Evolutionary conservation across 352 stramenopile genomes (phyloP), one percentile per base, ranked within the genome.

Genomic region (Phytophthora sojae): DNA sequence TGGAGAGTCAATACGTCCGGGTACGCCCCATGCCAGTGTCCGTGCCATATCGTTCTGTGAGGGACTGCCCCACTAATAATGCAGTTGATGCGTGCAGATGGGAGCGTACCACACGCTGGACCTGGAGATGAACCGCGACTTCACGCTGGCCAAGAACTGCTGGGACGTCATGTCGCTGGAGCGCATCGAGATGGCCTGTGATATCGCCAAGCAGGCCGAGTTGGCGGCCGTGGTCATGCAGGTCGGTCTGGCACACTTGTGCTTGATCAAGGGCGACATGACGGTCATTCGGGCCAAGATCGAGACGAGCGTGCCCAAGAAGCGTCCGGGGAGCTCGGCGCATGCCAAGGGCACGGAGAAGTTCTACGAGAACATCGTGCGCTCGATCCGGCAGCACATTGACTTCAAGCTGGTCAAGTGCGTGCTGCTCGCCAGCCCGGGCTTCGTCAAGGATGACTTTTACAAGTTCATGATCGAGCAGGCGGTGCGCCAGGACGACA

Each of bases 91-190:
- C 29, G 11, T 42, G 55, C 61, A 97, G 81, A 88, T 99, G 76
- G 98, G 98, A 57, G 96, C 97, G 50, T 98, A 99, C 78, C 98
- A 99, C 82, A 99, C 97, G 17, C 72, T 99, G 32, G 97, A 99
- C 53, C 75, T 99, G 9, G 97, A 99, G 83, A 85, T 99, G 76
- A 97, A 99, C 76, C 88, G 95, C 65, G 93, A 98, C 72, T 99
- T 99, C 77, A 98, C 90, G 19, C 82, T 99, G 44, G 86, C 95
- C 57, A 99, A 99, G 75, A 82, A 84, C 42, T 97, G 90, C 72
- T 99, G 98, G 98, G 98, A 99, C 89, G 82, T 98, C 68, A 97
- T 99, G 75, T 97, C 93, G 62, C 77, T 99, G 37, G 97, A 99
- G 81, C 85, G 97, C 47, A 97, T 99, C 30, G 92, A 99, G 14